phyloP scores from a whole-genome alignment of 495 filamentous ascomycete genomes.

The Penicillium ucsense region DNA sequence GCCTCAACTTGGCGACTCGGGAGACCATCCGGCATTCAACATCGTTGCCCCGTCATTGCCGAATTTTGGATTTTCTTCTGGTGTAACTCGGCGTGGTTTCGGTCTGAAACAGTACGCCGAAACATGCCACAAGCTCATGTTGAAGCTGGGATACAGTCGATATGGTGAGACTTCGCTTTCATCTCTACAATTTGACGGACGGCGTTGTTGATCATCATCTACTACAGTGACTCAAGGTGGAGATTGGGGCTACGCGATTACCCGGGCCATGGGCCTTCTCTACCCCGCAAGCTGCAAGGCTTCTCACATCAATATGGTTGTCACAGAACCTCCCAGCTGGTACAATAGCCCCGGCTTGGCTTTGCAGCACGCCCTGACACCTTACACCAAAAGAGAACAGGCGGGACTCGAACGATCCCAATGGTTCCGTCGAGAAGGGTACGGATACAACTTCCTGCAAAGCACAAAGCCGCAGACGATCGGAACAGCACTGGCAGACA shows the following conservation, averaged over 20 bases:
- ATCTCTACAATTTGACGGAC: too few relatives aligned
- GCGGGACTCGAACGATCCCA: slow-evolving; percentile 34
- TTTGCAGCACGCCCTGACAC: slow-evolving; percentile 14
- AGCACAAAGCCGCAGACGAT: slow-evolving; percentile 56
- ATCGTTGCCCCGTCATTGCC: slow-evolving; percentile 36
- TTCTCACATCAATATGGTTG: slow-evolving; percentile 55
- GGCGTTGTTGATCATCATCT: background rate
- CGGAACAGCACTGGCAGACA: slow-evolving; percentile 46
- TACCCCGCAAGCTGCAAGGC: slow-evolving; percentile 50
- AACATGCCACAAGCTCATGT: slow-evolving; percentile 56
- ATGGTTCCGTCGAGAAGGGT: slow-evolving; percentile 44
- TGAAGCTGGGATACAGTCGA: slow-evolving; percentile 50
- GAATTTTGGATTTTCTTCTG: slow-evolving; percentile 34
- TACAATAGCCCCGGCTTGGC: slow-evolving; percentile 11
- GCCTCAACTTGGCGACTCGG: slow-evolving; percentile 15
- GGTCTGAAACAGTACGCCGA: slow-evolving; percentile 52
- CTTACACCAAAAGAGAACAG: slow-evolving; percentile 23
- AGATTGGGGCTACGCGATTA: slow-evolving; percentile 59
- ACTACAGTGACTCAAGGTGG: slow-evolving; percentile 49
- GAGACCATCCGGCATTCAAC: slow-evolving; percentile 26
- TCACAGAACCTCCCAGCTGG: slow-evolving; percentile 23
- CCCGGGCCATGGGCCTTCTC: slow-evolving; percentile 44
- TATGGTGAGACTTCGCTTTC: slow-evolving; percentile 36
- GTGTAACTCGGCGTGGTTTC: slow-evolving; percentile 37
- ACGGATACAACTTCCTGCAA: slow-evolving; percentile 46